Conservation (phyloP, 352 stramenopile species). For the Globisporangium irregulare region DNA sequence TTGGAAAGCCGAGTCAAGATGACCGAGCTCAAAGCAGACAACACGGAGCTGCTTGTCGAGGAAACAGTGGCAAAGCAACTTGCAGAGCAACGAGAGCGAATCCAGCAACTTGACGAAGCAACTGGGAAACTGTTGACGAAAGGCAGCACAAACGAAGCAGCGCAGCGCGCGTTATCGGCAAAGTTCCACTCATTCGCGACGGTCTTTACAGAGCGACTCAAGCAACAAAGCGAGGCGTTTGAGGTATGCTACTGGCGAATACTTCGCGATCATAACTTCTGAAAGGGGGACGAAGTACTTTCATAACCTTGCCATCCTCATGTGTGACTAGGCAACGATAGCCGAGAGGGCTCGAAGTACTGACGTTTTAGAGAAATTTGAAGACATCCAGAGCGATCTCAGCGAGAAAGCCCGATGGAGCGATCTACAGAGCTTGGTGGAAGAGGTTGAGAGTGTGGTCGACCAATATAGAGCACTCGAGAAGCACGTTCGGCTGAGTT, state of each 20-base stretch:
- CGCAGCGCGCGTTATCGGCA: slow-evolving; percentile 29
- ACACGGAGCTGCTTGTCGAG: not conserved
- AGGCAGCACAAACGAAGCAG: slow-evolving; percentile 21
- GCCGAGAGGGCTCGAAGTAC: slow-evolving; percentile 20
- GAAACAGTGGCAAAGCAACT: not conserved
- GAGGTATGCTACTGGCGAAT: slow-evolving; percentile 21
- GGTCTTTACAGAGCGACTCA: slow-evolving; percentile 23
- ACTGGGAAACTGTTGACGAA: slow-evolving; percentile 21
- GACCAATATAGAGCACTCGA: slow-evolving; percentile 29
- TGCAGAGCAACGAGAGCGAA: not conserved
- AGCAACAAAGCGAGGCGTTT: slow-evolving; percentile 27
- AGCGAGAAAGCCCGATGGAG: slow-evolving; percentile 5
- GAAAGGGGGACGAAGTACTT: not conserved
- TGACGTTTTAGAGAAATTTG: slow-evolving; percentile 20
- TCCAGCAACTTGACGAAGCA: slow-evolving; percentile 20
- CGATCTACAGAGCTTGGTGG: slow-evolving; percentile 19
- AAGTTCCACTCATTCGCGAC: slow-evolving; percentile 32
- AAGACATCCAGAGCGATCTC: slow-evolving; percentile 11
- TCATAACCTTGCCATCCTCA: slow-evolving; percentile 1
- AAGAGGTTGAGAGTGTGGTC: not conserved
- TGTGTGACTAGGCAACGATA: slow-evolving; percentile 17
- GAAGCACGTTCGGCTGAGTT: slow-evolving; percentile 46
- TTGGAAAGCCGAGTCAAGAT: not conserved
- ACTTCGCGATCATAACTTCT: not conserved
- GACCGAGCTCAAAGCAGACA: no score